A percentile compares a stretch with the other conserved stretches of the same genome.
Conservation (phyloP, 768 basidiomycete species). For the Leucocoprinus leucothites region DNA sequence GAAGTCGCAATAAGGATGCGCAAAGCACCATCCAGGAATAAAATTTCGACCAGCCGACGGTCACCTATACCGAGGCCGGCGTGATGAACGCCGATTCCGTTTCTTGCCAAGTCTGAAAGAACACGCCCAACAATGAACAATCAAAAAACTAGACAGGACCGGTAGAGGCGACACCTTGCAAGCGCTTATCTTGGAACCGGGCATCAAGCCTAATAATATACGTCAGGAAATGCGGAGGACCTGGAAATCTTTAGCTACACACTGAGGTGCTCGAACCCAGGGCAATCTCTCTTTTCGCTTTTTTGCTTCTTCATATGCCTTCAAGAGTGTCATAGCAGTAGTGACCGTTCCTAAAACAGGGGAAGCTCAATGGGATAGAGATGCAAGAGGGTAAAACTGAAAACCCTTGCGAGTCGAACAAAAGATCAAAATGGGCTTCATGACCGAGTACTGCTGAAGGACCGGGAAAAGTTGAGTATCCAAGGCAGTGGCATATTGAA, state of each 20-base stretch:
- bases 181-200: conserved; percentile 63
- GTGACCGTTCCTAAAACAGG: conserved; percentile 44
- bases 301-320: conserved; percentile 62
- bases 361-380: not conserved
- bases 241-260: conserved; percentile 8
- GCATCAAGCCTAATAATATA: conserved; percentile 44
- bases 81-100: conserved; percentile 89
- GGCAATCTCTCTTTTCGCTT: conserved; percentile 51
- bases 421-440: conserved; percentile 88
- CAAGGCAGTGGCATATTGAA: conserved; percentile 66
- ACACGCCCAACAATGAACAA: not conserved
- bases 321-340: conserved; percentile 76
- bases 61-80: conserved; percentile 80
- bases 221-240: not conserved
- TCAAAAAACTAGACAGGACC: conserved; percentile 15
- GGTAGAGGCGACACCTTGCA: conserved; percentile 43
- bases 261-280: conserved; percentile 66
- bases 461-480: conserved; percentile 70
- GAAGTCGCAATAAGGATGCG: conserved; percentile 80
- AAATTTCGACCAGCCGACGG: conserved; percentile 66
- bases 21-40: conserved; percentile 63
- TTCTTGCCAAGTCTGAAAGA: conserved; percentile 52
- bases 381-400: not conserved
- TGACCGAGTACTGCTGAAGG: conserved; percentile 68
- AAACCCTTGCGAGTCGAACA: conserved; percentile 84